A percentile compares a stretch with the other conserved stretches of the same genome.
Conservation (phyloP, 108 stramenopile genomes). For the Nitzschia sp. region DNA sequence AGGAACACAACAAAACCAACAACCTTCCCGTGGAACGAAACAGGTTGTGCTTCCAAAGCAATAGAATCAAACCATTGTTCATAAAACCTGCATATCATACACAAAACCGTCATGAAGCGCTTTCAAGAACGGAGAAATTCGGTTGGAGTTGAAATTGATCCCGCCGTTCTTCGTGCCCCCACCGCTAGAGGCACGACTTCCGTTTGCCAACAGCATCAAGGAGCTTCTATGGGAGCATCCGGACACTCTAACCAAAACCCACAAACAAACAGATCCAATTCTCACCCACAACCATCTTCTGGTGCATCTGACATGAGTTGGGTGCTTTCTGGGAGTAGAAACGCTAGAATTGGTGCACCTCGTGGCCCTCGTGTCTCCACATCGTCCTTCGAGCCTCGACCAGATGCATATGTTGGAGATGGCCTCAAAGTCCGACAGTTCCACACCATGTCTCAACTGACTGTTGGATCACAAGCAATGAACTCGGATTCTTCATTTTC, state of each 20-base stretch:
- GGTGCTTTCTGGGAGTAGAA: background rate
- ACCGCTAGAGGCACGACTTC: background rate
- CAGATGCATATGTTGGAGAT: background rate
- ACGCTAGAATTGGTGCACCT: background rate
- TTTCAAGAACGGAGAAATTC: background rate
- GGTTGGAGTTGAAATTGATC: background rate
- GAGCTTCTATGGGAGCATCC: background rate
- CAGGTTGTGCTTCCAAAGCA: too few species aligned
- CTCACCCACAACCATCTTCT: background rate
- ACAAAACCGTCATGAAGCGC: background rate
- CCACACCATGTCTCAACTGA: constrained; percentile 8
- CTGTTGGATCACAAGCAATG: background rate
- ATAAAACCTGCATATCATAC: too few species aligned
- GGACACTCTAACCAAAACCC: background rate
- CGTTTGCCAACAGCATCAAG: background rate
- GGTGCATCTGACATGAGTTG: background rate
- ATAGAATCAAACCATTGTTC: too few species aligned
- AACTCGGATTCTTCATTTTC: background rate
- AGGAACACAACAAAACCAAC: too few species aligned
- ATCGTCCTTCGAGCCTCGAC: background rate
- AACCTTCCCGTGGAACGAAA: too few species aligned
- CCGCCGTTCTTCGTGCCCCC: background rate
- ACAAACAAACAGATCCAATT: background rate
- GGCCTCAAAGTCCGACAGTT: constrained; percentile 1
- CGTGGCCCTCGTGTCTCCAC: background rate